A percentile compares a stretch with the other conserved stretches of the same genome.
phyloP scores from a whole-genome alignment of 2,329 filamentous ascomycete species.

The Pseudocercospora pini-densiflorae region DNA sequence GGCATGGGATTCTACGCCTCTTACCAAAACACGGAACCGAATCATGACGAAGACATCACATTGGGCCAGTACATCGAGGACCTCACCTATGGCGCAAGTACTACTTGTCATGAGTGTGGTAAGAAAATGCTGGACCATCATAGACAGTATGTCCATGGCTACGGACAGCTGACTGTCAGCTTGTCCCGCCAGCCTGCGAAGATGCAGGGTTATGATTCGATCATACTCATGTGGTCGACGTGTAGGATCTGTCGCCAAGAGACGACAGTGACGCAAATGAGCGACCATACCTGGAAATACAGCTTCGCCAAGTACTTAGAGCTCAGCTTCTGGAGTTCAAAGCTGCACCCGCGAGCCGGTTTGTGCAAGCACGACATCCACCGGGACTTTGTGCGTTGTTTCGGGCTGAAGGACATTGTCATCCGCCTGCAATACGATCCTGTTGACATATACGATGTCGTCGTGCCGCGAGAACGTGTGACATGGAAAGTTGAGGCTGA shows the following conservation, averaged over 20 bases:
- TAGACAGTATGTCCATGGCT: constrained; percentile 94
- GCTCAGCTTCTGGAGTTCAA: constrained; percentile 91
- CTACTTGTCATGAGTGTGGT: constrained; percentile 83
- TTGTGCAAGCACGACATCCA: constrained; percentile 92
- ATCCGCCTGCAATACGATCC: constrained; percentile 91
- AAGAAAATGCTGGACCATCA: constrained; percentile 91
- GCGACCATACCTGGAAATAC: constrained; percentile 93
- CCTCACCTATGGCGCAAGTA: constrained; percentile 74
- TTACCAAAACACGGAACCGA: constrained; percentile 74
- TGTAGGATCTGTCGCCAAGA: constrained; percentile 92
- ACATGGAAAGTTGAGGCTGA: constrained; percentile 99
- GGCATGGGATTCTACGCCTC: constrained; percentile 87
- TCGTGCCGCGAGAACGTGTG: constrained; percentile 85
- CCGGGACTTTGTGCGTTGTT: constrained; percentile 89
- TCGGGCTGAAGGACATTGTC: constrained; percentile 83
- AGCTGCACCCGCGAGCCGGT: constrained; percentile 73
- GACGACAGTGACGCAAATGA: constrained; percentile 89
- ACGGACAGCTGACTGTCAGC: constrained; percentile 90
- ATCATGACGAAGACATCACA: constrained; percentile 82
- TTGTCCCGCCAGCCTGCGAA: constrained; percentile 75
- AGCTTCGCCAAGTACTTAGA: constrained; percentile 99
- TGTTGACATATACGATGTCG: constrained; percentile 90
- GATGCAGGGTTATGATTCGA: constrained; percentile 68
- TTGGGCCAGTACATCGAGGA: constrained; percentile 95
- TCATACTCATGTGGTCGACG: constrained; percentile 96